A percentile compares a stretch with the other conserved stretches of the same genome.
Conservation (phyloP, 2,329 filamentous ascomycete species). For the Xylaria sp. region DNA sequence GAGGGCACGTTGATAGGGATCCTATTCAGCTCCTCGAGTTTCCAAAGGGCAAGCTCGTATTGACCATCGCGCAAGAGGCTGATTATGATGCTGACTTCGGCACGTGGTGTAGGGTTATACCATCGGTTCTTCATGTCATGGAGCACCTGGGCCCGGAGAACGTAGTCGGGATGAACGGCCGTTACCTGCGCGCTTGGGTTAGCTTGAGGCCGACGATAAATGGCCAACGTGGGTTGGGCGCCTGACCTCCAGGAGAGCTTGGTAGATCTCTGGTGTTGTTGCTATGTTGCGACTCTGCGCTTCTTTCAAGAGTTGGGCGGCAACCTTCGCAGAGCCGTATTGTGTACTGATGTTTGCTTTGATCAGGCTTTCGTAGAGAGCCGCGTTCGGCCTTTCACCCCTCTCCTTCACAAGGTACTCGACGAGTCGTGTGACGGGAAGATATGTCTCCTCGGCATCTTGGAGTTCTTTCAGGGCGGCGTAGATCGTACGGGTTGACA, state of each 20-base stretch:
- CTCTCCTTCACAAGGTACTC: constrained; percentile 68
- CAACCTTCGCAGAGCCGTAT: constrained; percentile 73
- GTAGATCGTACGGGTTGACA: constrained; percentile 56
- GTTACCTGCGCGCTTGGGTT: constrained; percentile 63
- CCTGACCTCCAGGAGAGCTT: constrained; percentile 63
- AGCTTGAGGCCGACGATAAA: constrained; percentile 11
- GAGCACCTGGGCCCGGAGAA: constrained; percentile 77
- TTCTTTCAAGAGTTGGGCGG: constrained; percentile 74
- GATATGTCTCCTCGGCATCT: constrained; percentile 53
- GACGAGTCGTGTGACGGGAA: constrained; percentile 59
- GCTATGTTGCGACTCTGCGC: constrained; percentile 72
- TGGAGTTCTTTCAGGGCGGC: constrained; percentile 58
- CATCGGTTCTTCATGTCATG: constrained; percentile 79
- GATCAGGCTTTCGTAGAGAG: constrained; percentile 80
- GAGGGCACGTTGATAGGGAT: constrained; percentile 65
- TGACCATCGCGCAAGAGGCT: constrained; percentile 84
- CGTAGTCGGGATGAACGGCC: constrained; percentile 86
- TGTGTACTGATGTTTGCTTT: constrained; percentile 72
- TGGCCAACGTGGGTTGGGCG: constrained; percentile 15
- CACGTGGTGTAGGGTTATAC: constrained; percentile 70
- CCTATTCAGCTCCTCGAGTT: constrained; percentile 73
- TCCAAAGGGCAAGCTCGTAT: constrained; percentile 81
- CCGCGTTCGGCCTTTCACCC: constrained; percentile 63
- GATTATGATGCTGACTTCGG: constrained; percentile 74
- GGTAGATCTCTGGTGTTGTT: constrained; percentile 74